Evolutionary conservation across 192 early-diverging fungal genomes (phyloP).

Genomic region (Coemansia sp.): DNA sequence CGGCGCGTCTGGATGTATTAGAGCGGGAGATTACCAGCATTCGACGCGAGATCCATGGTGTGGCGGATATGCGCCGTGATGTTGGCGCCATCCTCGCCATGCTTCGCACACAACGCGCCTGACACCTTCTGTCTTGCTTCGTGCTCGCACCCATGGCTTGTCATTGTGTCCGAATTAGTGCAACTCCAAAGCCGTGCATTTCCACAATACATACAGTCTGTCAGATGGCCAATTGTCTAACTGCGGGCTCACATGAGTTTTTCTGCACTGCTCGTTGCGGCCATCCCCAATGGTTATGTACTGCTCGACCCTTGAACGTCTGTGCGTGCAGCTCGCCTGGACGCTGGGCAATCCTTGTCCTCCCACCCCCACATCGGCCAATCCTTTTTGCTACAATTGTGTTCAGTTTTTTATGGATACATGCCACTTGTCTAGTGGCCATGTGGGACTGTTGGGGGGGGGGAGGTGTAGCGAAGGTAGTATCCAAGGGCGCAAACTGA

Average conservation of each 20-base stretch:
- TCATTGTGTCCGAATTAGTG: neutral
- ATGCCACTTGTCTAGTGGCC: neutral
- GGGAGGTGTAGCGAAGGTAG: neutral
- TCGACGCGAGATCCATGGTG: constrained; percentile 18
- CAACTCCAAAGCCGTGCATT: neutral
- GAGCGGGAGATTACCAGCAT: constrained; percentile 22
- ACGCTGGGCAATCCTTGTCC: neutral
- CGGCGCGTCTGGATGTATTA: constrained; percentile 13
- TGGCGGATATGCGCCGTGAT: constrained; percentile 29
- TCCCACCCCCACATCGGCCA: neutral
- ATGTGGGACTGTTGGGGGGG: neutral
- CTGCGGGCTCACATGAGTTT: neutral
- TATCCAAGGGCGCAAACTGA: neutral
- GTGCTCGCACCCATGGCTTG: neutral
- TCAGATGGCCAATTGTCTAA: neutral
- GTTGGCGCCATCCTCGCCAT: constrained; percentile 15
- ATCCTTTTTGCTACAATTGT: neutral
- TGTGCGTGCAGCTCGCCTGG: neutral
- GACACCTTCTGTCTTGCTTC: neutral
- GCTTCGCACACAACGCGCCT: constrained; percentile 6
- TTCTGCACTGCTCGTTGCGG: neutral
- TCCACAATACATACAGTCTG: neutral
- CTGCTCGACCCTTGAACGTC: neutral
- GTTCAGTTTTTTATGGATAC: neutral
- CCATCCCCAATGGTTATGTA: neutral